Percentiles rank a stretch among this genome's conserved stretches.
These are phyloP conservation scores for Penicillium steckii DNA, from an alignment of 495 filamentous ascomycete species.

Conservation along the genomic window DNA sequence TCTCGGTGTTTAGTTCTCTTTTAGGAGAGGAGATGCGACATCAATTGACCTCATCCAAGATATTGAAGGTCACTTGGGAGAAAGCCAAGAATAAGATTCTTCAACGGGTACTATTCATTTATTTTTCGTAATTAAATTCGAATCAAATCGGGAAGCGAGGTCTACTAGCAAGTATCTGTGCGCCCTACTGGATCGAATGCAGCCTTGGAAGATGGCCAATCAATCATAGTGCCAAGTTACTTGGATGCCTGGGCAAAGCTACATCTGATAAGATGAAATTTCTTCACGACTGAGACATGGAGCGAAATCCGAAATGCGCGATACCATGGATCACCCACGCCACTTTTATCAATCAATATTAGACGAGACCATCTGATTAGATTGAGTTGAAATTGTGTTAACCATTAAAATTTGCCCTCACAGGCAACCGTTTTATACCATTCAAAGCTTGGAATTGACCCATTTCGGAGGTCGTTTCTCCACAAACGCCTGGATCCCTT, in stretches of 20 bases:
- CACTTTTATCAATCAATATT: neutral
- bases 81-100: too few species aligned
- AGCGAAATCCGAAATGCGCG: neutral
- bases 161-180: neutral
- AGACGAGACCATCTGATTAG: slow-evolving; percentile 1
- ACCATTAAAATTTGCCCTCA: neutral
- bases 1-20: neutral
- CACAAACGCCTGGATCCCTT: slow-evolving; percentile 77
- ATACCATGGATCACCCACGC: neutral
- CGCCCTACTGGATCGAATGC: neutral
- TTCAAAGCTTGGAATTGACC: slow-evolving; percentile 69
- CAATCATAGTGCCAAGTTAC: neutral
- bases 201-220: neutral
- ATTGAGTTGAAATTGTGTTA: neutral
- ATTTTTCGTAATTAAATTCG: too few species aligned
- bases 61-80: too few species aligned
- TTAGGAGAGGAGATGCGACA: neutral
- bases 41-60: neutral
- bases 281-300: neutral
- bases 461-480: slow-evolving; percentile 73
- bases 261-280: neutral
- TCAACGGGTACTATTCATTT: too few species aligned
- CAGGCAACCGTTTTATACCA: neutral
- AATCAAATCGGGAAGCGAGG: too few species aligned
- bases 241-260: neutral